These are phyloP conservation scores for Monilinia fructicola DNA, from an alignment of 2,329 filamentous ascomycete genomes.

Conservation along the genomic window DNA sequence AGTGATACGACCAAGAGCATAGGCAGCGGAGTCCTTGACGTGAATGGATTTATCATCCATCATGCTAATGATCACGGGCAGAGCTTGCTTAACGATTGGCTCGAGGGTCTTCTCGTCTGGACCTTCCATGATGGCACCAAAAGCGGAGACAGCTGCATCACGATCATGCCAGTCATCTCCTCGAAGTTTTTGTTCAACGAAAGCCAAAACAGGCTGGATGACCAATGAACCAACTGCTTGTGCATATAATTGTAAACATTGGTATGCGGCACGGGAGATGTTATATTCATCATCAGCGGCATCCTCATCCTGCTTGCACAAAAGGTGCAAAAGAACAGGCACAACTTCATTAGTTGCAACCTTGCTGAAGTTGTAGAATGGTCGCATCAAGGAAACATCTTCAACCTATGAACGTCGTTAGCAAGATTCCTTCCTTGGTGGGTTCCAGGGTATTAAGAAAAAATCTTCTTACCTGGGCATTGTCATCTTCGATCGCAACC, in stretches of 20 bases:
- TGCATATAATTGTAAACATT: slow-evolving; percentile 92
- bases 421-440: neutral
- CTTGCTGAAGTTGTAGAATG: slow-evolving; percentile 93
- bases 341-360: slow-evolving; percentile 93
- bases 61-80: slow-evolving; percentile 83
- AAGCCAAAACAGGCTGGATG: slow-evolving; percentile 81
- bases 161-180: slow-evolving; percentile 91
- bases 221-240: slow-evolving; percentile 85
- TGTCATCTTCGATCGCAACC: slow-evolving; percentile 96
- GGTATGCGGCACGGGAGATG: slow-evolving; percentile 89
- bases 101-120: slow-evolving; percentile 90
- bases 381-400: slow-evolving; percentile 61
- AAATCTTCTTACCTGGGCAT: slow-evolving; percentile 70
- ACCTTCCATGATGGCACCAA: slow-evolving; percentile 98
- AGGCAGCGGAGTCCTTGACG: slow-evolving; percentile 94
- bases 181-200: slow-evolving; percentile 88
- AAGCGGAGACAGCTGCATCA: slow-evolving; percentile 94
- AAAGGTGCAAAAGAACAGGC: slow-evolving; percentile 80
- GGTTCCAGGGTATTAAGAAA: slow-evolving; percentile 20
- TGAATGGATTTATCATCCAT: slow-evolving; percentile 89
- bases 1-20: slow-evolving; percentile 92
- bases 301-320: slow-evolving; percentile 98
- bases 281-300: slow-evolving; percentile 98
- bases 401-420: slow-evolving; percentile 32
- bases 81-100: slow-evolving; percentile 91